These are phyloP conservation scores for Phytophthora aleatoria DNA, from an alignment of 352 stramenopile genomes.

Conservation along the genomic window DNA sequence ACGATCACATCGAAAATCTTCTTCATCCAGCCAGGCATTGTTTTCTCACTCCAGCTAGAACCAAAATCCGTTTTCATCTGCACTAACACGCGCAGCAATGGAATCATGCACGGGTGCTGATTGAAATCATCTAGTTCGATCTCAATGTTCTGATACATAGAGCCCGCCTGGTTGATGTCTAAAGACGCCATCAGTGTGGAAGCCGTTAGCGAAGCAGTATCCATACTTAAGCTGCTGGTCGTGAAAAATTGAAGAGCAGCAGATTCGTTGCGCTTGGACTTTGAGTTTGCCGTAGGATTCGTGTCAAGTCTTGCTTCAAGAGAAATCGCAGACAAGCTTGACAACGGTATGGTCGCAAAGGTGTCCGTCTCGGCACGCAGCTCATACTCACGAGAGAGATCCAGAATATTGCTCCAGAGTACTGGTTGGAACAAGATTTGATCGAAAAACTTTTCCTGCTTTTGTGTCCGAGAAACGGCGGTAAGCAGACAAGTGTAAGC, in stretches of 20 bases:
- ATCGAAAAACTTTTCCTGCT: conserved; percentile 88
- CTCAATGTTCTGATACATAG: conserved; percentile 42
- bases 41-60: conserved; percentile 44
- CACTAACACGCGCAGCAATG: conserved; percentile 69
- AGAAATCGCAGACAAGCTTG: conserved; percentile 40
- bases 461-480: conserved; percentile 81
- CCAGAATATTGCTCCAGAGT: conserved; percentile 75
- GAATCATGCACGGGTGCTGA: conserved; percentile 77
- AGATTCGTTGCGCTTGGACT: conserved; percentile 27
- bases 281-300: conserved; percentile 11
- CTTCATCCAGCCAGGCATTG: conserved; percentile 84
- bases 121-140: conserved; percentile 84
- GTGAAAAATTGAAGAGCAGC: conserved; percentile 71
- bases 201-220: conserved; percentile 30
- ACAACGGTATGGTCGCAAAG: conserved; percentile 62
- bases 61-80: conserved; percentile 82
- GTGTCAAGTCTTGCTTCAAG: conserved; percentile 34
- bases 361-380: conserved; percentile 56
- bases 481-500: conserved; percentile 81
- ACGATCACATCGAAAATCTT: conserved; percentile 64
- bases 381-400: conserved; percentile 44
- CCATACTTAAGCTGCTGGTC: conserved; percentile 71
- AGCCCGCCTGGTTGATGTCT: conserved; percentile 26
- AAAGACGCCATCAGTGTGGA: conserved; percentile 21
- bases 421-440: conserved; percentile 83